Percentiles rank a stretch among this genome's conserved stretches.
Evolutionary conservation across 176 grass and related monocot species (phyloP).

Genomic region (Triticum turgidum): DNA sequence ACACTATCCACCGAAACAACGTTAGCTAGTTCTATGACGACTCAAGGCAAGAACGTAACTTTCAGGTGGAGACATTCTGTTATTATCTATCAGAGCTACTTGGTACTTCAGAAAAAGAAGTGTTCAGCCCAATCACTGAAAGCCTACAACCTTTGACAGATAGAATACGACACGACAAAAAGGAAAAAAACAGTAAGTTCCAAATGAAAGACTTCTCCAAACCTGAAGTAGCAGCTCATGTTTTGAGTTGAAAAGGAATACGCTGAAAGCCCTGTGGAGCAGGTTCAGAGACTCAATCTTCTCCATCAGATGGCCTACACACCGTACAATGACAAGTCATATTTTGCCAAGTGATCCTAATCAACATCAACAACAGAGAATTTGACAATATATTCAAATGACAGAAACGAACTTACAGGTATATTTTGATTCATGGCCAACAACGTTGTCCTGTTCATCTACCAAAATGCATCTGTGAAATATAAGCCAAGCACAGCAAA

Average conservation of each 20-base stretch:
- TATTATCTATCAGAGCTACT: neutral
- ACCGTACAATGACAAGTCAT: conserved; percentile 12
- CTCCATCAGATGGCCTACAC: conserved; percentile 95
- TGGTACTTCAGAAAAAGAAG: neutral
- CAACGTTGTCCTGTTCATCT: conserved; percentile 84
- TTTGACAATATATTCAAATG: neutral
- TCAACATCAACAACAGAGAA: neutral
- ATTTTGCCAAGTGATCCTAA: neutral
- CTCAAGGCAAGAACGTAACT: conserved; percentile 10
- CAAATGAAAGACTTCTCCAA: neutral
- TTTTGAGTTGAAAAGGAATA: conserved; percentile 99
- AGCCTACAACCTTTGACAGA: neutral
- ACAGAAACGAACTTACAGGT: conserved; percentile 69
- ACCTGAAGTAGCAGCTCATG: conserved; percentile 95
- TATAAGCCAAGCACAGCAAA: conserved; percentile 1
- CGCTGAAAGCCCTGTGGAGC: conserved; percentile 94
- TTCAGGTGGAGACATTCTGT: conserved; percentile 5
- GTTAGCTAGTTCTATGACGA: neutral
- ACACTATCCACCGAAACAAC: neutral
- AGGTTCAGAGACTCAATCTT: conserved; percentile 86
- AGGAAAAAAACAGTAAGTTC: neutral
- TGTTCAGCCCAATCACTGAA: neutral
- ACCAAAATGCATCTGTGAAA: conserved; percentile 92
- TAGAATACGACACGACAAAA: neutral
- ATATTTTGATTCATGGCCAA: conserved; percentile 95